phyloP scores from a whole-genome alignment of 2,329 filamentous ascomycete genomes.

The Fusarium fujikuroi region DNA sequence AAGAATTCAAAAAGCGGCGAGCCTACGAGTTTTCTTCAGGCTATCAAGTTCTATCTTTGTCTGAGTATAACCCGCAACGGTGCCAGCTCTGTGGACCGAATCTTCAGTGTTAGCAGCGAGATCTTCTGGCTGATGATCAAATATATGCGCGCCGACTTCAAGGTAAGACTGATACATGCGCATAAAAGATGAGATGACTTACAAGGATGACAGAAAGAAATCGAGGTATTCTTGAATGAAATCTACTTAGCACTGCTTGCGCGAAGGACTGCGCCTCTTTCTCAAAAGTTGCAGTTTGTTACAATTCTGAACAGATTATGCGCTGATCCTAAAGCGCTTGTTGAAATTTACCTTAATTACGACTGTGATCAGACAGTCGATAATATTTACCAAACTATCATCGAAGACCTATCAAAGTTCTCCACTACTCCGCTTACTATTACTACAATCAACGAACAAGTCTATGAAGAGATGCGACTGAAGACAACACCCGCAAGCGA shows the following conservation, averaged over 20 bases:
- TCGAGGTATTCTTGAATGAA: slow-evolving; percentile 97
- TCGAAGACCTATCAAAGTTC: slow-evolving; percentile 92
- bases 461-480: slow-evolving; percentile 82
- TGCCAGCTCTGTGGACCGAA: slow-evolving; percentile 87
- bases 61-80: slow-evolving; percentile 95
- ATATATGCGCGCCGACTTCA: slow-evolving; percentile 91
- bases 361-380: slow-evolving; percentile 96
- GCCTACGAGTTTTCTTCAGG: slow-evolving; percentile 90
- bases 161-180: slow-evolving; percentile 63
- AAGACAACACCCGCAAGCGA: slow-evolving; percentile 72
- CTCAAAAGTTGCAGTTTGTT: slow-evolving; percentile 94
- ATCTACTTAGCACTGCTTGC: slow-evolving; percentile 95
- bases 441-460: slow-evolving; percentile 81
- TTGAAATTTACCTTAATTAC: slow-evolving; percentile 97
- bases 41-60: slow-evolving; percentile 96
- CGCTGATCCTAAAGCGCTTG: slow-evolving; percentile 85
- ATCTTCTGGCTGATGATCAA: slow-evolving; percentile 99
- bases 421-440: slow-evolving; percentile 82
- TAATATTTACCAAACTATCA: slow-evolving; percentile 95
- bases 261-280: slow-evolving; percentile 83
- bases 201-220: slow-evolving; percentile 76
- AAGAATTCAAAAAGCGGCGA: slow-evolving; percentile 89
- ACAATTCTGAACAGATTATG: slow-evolving; percentile 85
- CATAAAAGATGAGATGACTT: slow-evolving; percentile 32
- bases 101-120: slow-evolving; percentile 96